Percentiles rank a stretch among this genome's conserved stretches.
Evolutionary conservation across 2,329 filamentous ascomycete species (phyloP).

Genomic region (Aureobasidium musti): DNA sequence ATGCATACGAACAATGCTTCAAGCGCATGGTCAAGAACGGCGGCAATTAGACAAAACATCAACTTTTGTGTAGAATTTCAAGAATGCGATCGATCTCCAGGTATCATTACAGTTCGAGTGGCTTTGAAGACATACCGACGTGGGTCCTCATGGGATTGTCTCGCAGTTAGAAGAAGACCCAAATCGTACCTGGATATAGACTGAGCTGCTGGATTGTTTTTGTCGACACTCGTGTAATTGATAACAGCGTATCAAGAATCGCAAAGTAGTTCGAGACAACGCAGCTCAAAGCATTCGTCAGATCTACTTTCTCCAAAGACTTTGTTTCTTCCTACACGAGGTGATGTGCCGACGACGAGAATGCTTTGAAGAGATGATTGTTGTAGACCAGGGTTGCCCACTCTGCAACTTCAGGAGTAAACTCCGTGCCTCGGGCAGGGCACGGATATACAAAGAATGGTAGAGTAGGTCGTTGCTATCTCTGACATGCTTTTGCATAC

Average conservation of each 20-base stretch:
- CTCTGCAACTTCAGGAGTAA: not conserved
- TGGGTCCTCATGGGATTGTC: not conserved
- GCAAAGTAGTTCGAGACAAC: not conserved
- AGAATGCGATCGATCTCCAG: not conserved
- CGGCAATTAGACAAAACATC: not conserved
- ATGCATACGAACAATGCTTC: conserved; percentile 64
- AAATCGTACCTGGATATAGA: too few species aligned
- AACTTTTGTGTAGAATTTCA: not conserved
- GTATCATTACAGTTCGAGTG: not conserved
- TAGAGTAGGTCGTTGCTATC: not conserved
- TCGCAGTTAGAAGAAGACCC: too few species aligned
- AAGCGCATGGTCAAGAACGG: conserved; percentile 56
- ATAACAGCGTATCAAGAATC: not conserved
- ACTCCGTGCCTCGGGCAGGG: not conserved
- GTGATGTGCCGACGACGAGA: not conserved
- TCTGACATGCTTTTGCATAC: not conserved
- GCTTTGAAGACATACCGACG: not conserved
- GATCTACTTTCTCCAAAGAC: not conserved
- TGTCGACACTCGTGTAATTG: not conserved
- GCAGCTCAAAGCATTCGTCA: not conserved
- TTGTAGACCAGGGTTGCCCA: not conserved
- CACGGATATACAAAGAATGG: not conserved
- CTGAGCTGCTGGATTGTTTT: too few species aligned
- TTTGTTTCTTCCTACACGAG: not conserved
- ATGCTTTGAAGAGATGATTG: not conserved